Base-by-base conservation (phyloP, 139 green algal genomes). In the Edaphochlamys debaryana region DNA sequence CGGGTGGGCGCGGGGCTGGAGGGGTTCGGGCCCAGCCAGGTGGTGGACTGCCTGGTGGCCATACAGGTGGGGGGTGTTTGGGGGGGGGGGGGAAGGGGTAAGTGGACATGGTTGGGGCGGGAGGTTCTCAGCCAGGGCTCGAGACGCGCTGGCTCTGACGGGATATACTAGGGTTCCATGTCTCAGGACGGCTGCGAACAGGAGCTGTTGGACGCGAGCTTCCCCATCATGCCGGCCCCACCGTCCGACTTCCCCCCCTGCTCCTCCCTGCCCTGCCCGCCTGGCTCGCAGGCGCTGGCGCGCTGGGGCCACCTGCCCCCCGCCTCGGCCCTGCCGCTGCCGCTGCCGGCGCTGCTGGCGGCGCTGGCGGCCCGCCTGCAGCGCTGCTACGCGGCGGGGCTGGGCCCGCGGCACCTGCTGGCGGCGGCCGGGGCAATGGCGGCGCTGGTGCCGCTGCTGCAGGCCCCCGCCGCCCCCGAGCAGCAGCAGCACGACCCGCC, bases 11-110 rank as follows among this genome's bases (percentile, higher is more conserved):
- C 4, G 4, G 60, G 30, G 0, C 9, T 48, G 36, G 19, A 32
- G 8, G 36, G 36, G 13, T 42, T 30, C 13, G 36, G 75, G 0
- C 75, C 75, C 60, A 72, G 60, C 41, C 75, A 81, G 75, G 38
- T 81, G n/a, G 75, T 81, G 40, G 75, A 71, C 30, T 20, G 71
- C 30, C 75, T 81, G 38, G 41, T n/a, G 23, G 75, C 75, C 6
- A 1, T 81, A 30, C 22, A 50, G 75, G 75, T 81, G 36, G 13
- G 72, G 0, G 29, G 41, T 3, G 37, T 9, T 30, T 27, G 9
- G 50, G 25, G 50, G 50, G 20, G 50, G 9, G 25, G 11, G 15
- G 48, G 11, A 54, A 11, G 11, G 48, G 11, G 48, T 54, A 15
- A 23, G 15, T 15, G 15, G 48, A 54, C 11, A 11, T 54, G 48